Base-by-base conservation (phyloP, 2,329 filamentous ascomycete genomes). In the Seiridium cupressi region DNA sequence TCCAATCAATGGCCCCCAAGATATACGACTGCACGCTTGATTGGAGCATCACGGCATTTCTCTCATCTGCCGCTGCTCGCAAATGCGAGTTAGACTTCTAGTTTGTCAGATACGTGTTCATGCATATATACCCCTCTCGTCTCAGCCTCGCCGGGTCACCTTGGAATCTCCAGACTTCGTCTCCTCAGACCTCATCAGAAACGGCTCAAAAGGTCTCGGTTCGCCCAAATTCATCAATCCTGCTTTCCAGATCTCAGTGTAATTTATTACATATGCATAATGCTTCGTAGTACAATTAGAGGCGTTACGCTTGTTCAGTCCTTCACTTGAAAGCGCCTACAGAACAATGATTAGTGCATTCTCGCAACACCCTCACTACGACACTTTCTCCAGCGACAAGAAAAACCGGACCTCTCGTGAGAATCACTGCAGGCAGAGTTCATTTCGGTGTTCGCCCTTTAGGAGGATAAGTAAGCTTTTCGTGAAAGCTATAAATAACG, bases 321-420 rank as follows among this genome's bases (percentile, higher is more conserved):
- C 44, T 60, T 46, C 40, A 11, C 42, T n/a, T 18, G 44, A 18
- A 11, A 48, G 18, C 31, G 9, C 32, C 44, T 38, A 42, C 31
- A 51, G 47, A 58, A 60, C 55, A 48, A 60, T 60, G 59, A 44
- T 59, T 42, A 47, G 48, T 42, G 49, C 40, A 40, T 9, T 49
- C 11, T 18, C 54, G 10, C 47, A 2, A 31, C 31, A 51, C 48
- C 47, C 36, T 42, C 44, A 49, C 11, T 44, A 38, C 44, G 34
- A 18, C 31, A 10, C 6, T 35, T 8, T 26, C 3, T 35, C 11
- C 5, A 38, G 35, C 13, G 8, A n/a, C 31, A 51, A 10, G 11
- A 10, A 32, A 32, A 51, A 36, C 26, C 26, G 13, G 18, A 47
- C 40, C 38, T 31, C 8, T 10, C 32, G 34, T 36, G 32, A 31